Conservation (phyloP, 2,329 filamentous ascomycete genomes). For the Botrytis pseudocinerea region DNA sequence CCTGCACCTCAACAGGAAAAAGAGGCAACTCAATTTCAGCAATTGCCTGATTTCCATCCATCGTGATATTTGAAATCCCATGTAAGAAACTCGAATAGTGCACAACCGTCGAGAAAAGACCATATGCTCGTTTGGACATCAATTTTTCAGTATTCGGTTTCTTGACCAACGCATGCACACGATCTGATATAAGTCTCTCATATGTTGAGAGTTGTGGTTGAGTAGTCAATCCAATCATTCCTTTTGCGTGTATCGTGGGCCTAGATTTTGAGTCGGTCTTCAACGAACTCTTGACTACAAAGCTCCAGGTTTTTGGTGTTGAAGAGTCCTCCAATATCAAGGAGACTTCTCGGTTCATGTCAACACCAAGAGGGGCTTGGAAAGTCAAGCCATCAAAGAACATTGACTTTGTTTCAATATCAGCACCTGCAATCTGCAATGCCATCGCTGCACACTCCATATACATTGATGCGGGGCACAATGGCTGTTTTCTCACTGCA, state of each 20-base stretch:
- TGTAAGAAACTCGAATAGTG: slow-evolving; percentile 10
- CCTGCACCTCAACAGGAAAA: not conserved
- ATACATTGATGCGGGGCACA: slow-evolving; percentile 19
- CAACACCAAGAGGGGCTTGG: slow-evolving; percentile 14
- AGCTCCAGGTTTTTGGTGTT: not conserved
- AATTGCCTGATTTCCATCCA: slow-evolving; percentile 4
- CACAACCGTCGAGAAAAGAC: slow-evolving; percentile 8
- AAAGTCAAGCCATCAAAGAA: slow-evolving; percentile 6
- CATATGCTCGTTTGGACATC: slow-evolving; percentile 18
- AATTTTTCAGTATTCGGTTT: slow-evolving; percentile 4
- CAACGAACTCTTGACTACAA: slow-evolving; percentile 10
- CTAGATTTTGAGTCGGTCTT: not conserved
- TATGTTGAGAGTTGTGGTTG: slow-evolving; percentile 3
- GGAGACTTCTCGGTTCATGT: not conserved
- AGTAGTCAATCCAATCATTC: not conserved
- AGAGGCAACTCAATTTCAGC: slow-evolving; percentile 9
- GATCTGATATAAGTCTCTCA: not conserved
- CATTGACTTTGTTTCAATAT: not conserved
- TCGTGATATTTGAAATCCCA: slow-evolving; percentile 5
- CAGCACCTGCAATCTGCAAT: not conserved
- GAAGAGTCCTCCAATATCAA: not conserved
- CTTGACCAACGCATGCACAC: not conserved
- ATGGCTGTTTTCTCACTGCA: not conserved
- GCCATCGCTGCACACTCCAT: slow-evolving; percentile 19
- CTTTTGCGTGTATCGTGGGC: slow-evolving; percentile 1